A percentile compares a stretch with the other conserved stretches of the same genome.
phyloP scores from a whole-genome alignment of 2,329 filamentous ascomycete genomes.

The Pyrenochaeta sp. region DNA sequence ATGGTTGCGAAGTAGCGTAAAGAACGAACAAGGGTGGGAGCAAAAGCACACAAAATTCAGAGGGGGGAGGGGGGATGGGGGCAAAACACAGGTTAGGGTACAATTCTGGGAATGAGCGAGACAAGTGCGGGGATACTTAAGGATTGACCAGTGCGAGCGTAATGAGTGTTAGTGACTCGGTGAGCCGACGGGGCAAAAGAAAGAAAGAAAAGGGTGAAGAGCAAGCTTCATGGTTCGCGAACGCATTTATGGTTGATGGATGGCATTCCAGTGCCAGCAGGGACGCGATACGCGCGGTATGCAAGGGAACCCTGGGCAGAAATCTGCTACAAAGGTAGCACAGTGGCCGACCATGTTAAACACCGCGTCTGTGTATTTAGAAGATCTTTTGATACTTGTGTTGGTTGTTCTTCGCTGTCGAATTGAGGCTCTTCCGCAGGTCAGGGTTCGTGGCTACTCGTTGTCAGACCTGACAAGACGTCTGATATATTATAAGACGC shows the following conservation, averaged over 20 bases:
- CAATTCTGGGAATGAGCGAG: neutral
- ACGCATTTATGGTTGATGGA: neutral
- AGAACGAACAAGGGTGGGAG: neutral
- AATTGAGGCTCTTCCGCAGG: neutral
- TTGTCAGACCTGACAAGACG: too few relatives aligned
- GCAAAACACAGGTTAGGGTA: neutral
- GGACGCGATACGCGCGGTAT: neutral
- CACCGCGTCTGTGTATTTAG: neutral
- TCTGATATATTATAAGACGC: too few relatives aligned
- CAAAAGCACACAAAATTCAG: neutral
- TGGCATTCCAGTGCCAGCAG: neutral
- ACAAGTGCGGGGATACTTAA: neutral
- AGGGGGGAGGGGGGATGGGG: neutral
- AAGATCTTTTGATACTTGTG: neutral
- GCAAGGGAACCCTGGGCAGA: constrained; percentile 3
- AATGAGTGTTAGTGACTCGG: neutral
- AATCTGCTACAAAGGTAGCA: too few relatives aligned
- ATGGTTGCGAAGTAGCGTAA: constrained; percentile 8
- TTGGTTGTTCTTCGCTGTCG: neutral
- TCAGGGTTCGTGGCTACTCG: too few relatives aligned
- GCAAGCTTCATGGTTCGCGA: neutral
- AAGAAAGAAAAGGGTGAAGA: neutral
- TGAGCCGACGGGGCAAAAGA: neutral
- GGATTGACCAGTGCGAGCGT: neutral
- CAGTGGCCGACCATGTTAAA: neutral